Base-by-base conservation (phyloP, 768 basidiomycete genomes). In the Mycena vulgaris region DNA sequence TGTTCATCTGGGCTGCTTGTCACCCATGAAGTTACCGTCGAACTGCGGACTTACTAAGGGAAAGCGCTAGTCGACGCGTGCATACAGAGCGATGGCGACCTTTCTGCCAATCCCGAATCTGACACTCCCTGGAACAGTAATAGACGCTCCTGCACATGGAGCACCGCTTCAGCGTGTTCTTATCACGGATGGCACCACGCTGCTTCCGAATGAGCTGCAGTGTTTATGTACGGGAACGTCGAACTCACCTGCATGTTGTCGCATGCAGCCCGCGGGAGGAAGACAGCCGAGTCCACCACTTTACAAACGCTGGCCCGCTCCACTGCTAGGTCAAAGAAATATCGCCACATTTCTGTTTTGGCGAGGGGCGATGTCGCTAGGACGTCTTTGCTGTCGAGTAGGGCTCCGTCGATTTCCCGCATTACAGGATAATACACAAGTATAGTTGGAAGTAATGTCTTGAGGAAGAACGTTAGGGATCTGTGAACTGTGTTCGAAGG, bases 91-190 rank as follows among this genome's bases (percentile, higher is more conserved):
- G 48, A 52, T 62, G 61, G 6, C 61, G 48, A 3, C 61, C 61
- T 3, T 35, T 21, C 21, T 25, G 21, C 61, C 61, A 62, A 39
- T 62, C 61, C 8, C 8, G 6, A 27, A 49, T 49, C n/a, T 62
- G 61, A 25, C 61, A 62, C 16, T 7, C 3, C 35, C 31, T 25
- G 23, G 48, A 35, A 30, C 61, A 62, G 30, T 62, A 62, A 39
- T 27, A 47, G 6, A 30, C 40, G 21, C 19, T 60, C 16, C 28
- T 35, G n/a, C 42, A 49, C 8, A n/a, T n/a, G 5, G 48, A 5
- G 30, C 61, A 62, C 8, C 48, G 33, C 8, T 40, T 49, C 25
- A 62, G 21, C 23, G 1, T 47, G 3, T 14, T 16, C n/a, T 51
- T 62, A 7, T 21, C 10, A 37, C 48, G n/a, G 19, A 47, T 62